Conservation (phyloP, 176 grass and related monocot genomes). For the Oryza nivara region DNA sequence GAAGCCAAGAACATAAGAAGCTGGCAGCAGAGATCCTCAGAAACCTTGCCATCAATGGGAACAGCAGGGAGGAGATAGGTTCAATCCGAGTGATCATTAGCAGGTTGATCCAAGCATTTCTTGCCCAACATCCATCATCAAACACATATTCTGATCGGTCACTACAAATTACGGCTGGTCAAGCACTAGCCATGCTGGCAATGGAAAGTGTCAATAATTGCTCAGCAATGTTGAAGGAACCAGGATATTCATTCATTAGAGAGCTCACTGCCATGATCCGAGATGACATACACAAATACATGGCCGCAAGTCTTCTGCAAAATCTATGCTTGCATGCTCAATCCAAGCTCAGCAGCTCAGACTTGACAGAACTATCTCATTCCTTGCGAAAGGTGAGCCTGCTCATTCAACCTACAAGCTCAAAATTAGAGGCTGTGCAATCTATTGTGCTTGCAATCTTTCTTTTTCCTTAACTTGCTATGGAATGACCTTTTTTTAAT, state of each 20-base stretch:
- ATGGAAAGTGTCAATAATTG: conserved; percentile 28
- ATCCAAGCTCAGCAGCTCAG: not conserved
- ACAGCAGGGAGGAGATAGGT: not conserved
- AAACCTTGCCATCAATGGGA: conserved; percentile 14
- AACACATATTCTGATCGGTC: not conserved
- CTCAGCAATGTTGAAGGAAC: conserved; percentile 16
- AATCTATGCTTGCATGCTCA: conserved; percentile 18
- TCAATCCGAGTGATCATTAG: not conserved
- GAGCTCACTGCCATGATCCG: conserved; percentile 1
- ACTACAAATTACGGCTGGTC: not conserved
- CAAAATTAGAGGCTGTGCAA: not conserved
- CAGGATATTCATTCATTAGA: not conserved
- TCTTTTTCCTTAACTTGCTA: not conserved
- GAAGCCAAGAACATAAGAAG: not conserved
- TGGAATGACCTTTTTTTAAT: not conserved
- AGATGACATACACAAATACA: not conserved
- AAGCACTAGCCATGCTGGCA: conserved; percentile 29
- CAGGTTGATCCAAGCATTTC: conserved; percentile 30
- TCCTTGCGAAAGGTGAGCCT: not conserved
- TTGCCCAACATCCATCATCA: not conserved
- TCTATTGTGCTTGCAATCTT: not conserved
- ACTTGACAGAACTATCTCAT: conserved; percentile 15
- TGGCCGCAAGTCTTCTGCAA: conserved; percentile 33
- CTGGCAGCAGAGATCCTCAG: not conserved
- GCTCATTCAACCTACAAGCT: not conserved